Conservation (phyloP, 306 rosid species). For the Ceratonia siliqua region DNA sequence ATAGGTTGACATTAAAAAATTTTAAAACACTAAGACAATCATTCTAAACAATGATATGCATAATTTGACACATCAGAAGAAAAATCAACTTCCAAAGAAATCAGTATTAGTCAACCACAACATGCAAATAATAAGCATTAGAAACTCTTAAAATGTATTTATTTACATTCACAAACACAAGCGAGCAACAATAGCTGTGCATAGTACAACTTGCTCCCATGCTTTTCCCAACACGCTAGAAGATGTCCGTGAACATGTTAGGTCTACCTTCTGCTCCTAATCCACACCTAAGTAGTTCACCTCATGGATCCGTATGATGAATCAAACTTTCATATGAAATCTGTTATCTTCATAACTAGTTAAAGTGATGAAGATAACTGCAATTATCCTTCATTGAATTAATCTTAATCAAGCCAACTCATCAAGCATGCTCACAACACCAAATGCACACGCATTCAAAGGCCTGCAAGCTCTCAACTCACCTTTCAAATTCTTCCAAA, state of each 20-base stretch:
- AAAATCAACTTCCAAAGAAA: too few relatives aligned
- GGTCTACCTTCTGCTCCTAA: too few relatives aligned
- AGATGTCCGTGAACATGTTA: background rate
- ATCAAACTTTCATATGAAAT: background rate
- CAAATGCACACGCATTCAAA: background rate
- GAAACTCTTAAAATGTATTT: background rate
- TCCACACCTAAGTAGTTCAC: background rate
- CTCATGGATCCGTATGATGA: background rate
- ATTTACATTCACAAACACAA: background rate
- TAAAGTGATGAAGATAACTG: background rate
- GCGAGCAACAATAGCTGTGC: background rate
- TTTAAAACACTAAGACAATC: too few relatives aligned
- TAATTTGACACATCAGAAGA: too few relatives aligned
- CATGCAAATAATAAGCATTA: too few relatives aligned
- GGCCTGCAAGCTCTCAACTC: constrained; percentile 15
- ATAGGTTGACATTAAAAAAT: too few relatives aligned
- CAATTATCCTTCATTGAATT: background rate
- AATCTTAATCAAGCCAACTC: background rate
- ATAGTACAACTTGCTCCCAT: constrained; percentile 13
- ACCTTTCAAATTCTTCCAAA: constrained; percentile 50
- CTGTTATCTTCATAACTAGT: background rate
- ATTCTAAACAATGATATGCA: too few relatives aligned
- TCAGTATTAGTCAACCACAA: too few relatives aligned
- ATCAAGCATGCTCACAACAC: constrained; percentile 13
- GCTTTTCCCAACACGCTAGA: background rate